Evolutionary conservation across 73 alveolate genomes (phyloP), one percentile per base, ranked within the genome.

Genomic region (Paraurostyla sp.): DNA sequence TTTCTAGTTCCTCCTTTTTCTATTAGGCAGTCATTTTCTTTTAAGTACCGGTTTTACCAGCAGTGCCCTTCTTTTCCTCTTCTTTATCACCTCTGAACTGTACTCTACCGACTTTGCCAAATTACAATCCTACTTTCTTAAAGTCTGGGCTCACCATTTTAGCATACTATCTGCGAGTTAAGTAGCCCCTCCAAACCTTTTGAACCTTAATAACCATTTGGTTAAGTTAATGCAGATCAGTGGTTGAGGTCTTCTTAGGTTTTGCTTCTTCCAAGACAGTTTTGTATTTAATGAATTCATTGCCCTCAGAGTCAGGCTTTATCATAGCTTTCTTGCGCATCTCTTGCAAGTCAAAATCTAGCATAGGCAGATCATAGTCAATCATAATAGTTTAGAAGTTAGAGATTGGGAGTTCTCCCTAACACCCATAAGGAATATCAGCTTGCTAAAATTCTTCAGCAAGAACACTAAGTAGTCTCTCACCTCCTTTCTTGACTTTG

Each of bases 401-500:
- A 3, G 89, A 46, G 9, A 87, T 57, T 9, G 90, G 85, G 1
- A 87, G 29, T 23, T 38, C 15, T 4, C 93, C 93, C 0, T 56
- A 3, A 48, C 85, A 42, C 0, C 93, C 93, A 73, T 38, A 50
- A 27, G 93, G 89, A 30, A 87, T 75, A 35, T 87, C 93, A 3
- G 93, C 93, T 71, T 87, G 51, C 27, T 87, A 56, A 46, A 87
- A 87, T 48, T 87, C 93, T 40, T 87, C 93, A 16, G 52, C 22
- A 20, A 87, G 85, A 15, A 87, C 52, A 32, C 48, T 25, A 0
- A 51, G 46, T 20, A 69, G 15, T 1, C 87, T 22, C 7, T 41
- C 90, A 13, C 93, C 93, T 23, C 93, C 93, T 57, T 87, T 87
- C 76, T 76, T 87, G 48, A 56, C 35, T 41, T 63, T 87, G 25